Evolutionary conservation across 1,284 basidiomycete species (phyloP).

Genomic region (Naganishia sp.): DNA sequence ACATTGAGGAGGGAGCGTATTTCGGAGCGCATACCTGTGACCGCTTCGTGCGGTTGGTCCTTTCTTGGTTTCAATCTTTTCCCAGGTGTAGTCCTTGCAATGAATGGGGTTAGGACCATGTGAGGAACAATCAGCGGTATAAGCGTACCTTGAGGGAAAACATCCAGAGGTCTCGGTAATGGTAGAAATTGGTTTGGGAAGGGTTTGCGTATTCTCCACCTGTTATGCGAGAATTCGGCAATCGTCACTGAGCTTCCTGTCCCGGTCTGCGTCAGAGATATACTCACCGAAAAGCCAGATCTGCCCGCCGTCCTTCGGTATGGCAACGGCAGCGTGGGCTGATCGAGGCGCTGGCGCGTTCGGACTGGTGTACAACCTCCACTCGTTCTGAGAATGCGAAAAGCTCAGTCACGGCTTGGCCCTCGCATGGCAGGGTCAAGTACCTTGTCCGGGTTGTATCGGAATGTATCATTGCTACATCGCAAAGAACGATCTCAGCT

Average conservation of each 20-base stretch:
- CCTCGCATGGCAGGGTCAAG: not conserved
- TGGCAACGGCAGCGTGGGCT: slow-evolving; percentile 75
- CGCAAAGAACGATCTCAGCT: slow-evolving; percentile 34
- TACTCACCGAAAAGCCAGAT: slow-evolving; percentile 75
- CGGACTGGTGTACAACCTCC: slow-evolving; percentile 77
- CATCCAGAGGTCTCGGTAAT: slow-evolving; percentile 84
- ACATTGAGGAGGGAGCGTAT: not conserved
- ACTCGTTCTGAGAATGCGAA: slow-evolving; percentile 63
- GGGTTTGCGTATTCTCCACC: slow-evolving; percentile 83
- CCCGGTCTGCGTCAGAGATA: not conserved
- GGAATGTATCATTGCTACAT: slow-evolving; percentile 66
- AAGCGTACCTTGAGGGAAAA: slow-evolving; percentile 52
- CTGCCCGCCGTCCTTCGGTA: slow-evolving; percentile 74
- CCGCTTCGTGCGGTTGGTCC: slow-evolving; percentile 80
- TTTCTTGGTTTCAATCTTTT: slow-evolving; percentile 82
- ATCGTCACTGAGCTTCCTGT: slow-evolving; percentile 1
- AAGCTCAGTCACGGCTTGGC: slow-evolving; percentile 39
- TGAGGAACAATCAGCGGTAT: slow-evolving; percentile 31
- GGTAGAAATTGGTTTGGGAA: slow-evolving; percentile 84
- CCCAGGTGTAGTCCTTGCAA: slow-evolving; percentile 68
- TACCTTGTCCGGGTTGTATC: slow-evolving; percentile 73
- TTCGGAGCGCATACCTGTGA: slow-evolving; percentile 62
- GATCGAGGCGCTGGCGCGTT: slow-evolving; percentile 81
- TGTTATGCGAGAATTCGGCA: slow-evolving; percentile 39
- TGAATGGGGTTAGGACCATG: slow-evolving; percentile 14